phyloP scores from a whole-genome alignment of 2,329 filamentous ascomycete species.

The Colletotrichum sp. region DNA sequence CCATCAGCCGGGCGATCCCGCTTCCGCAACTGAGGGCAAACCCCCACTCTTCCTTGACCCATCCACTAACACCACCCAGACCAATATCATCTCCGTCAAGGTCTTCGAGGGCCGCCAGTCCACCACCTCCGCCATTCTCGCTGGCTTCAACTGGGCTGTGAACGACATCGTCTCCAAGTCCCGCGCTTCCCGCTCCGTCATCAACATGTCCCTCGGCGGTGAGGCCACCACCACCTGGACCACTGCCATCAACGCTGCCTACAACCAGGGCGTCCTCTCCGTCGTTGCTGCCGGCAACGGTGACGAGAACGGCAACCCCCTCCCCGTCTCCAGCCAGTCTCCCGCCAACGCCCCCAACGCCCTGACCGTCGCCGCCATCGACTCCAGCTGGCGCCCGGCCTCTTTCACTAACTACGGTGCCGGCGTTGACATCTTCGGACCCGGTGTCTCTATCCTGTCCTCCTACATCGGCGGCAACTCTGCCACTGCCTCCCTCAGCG shows the following conservation, averaged over 20 bases:
- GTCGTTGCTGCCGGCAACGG: constrained; percentile 62
- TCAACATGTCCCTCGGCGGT: constrained; percentile 62
- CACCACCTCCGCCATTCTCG: constrained; percentile 32
- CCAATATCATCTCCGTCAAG: constrained; percentile 49
- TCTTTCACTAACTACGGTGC: constrained; percentile 56
- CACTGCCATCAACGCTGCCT: constrained; percentile 50
- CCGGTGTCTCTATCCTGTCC: constrained; percentile 50
- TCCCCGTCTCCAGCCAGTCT: constrained; percentile 37
- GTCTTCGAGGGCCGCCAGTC: constrained; percentile 39
- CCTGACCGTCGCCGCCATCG: constrained; percentile 58
- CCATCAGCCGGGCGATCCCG: neutral
- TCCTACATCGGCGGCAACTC: constrained; percentile 47
- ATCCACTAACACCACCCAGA: neutral
- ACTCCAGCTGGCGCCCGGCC: constrained; percentile 40
- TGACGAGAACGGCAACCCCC: constrained; percentile 31
- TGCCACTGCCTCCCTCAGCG: constrained; percentile 53
- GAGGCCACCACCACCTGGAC: constrained; percentile 47
- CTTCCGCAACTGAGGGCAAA: neutral
- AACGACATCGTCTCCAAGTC: constrained; percentile 46
- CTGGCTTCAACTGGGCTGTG: constrained; percentile 46
- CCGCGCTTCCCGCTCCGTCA: constrained; percentile 48
- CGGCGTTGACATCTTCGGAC: constrained; percentile 55
- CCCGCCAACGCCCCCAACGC: constrained; percentile 53
- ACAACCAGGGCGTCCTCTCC: constrained; percentile 51
- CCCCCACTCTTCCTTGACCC: neutral